phyloP scores from a whole-genome alignment of 495 filamentous ascomycete species.

The Penicillium lagena region DNA sequence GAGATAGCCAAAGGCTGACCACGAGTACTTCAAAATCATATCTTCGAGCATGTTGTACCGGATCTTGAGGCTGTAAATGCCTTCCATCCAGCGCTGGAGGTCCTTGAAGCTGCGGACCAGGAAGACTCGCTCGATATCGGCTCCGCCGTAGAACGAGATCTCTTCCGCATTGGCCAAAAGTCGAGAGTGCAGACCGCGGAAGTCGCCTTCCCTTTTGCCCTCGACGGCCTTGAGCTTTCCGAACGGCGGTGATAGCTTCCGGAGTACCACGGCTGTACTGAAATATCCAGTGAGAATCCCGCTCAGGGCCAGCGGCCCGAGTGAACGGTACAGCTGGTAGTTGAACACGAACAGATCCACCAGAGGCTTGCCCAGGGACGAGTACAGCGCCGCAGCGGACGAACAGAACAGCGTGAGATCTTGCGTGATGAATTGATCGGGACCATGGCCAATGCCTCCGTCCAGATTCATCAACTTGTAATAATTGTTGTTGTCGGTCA shows the following conservation, averaged over 20 bases:
- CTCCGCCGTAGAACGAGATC: constrained; percentile 96
- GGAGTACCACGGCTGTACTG: constrained; percentile 79
- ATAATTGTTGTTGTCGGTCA: constrained; percentile 90
- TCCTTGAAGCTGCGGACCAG: constrained; percentile 86
- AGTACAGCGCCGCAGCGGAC: constrained; percentile 88
- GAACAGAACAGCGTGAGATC: constrained; percentile 93
- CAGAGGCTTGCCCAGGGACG: constrained; percentile 91
- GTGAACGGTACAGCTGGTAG: constrained; percentile 87
- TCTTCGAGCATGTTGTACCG: constrained; percentile 99
- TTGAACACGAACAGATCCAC: constrained; percentile 96
- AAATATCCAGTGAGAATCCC: constrained; percentile 90
- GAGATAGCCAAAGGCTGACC: constrained; percentile 95
- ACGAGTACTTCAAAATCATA: constrained; percentile 95
- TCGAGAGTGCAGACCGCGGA: constrained; percentile 80
- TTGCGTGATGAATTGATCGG: constrained; percentile 97
- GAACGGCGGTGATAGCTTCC: constrained; percentile 86
- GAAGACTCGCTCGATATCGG: constrained; percentile 86
- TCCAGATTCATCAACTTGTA: constrained; percentile 95
- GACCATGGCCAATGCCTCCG: constrained; percentile 82
- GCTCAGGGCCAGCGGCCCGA: constrained; percentile 81
- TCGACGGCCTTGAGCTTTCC: constrained; percentile 95
- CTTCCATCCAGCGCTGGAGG: constrained; percentile 90
- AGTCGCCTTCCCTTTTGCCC: constrained; percentile 88
- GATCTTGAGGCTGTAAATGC: constrained; percentile 92
- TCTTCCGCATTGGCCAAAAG: constrained; percentile 97